Base-by-base conservation (phyloP, 306 rosid genomes). In the Glycine tomentella region DNA sequence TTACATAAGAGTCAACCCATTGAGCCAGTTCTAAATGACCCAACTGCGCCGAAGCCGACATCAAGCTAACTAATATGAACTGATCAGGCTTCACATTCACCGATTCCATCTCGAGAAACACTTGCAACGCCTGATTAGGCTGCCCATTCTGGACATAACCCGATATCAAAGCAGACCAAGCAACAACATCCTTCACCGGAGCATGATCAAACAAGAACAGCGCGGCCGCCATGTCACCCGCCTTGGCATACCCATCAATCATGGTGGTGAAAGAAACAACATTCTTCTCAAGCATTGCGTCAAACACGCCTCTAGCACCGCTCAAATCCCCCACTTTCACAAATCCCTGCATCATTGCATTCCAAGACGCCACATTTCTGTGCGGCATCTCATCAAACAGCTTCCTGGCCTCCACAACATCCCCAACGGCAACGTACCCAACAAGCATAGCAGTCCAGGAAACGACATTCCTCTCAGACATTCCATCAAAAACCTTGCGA, bases 211-310 rank as follows among this genome's bases (percentile, higher is more conserved):
- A 93, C 85, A 89, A 75, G 46, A 67, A 51, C 85, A 89, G 90
- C 1, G 97, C 88, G 0, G 93, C 74, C 2, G 50, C 86, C 98
- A 93, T 90, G 56, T 91, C 93, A 45, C 95, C 97, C 1, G 62
- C 81, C 77, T 90, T 91, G 0, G 97, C 97, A 81, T 90, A 91
- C 36, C 92, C 97, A 88, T 91, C 94, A 16, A 91, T 87, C 94
- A 93, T 84, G 3, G 91, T 88, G 0, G 98, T 88, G 56, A 82
- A 89, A 9, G 98, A 91, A 73, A 91, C 89, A 10, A 87, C 88
- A 86, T 90, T 86, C 88, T 55, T 93, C 59, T 78, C 89, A 6
- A 91, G 90, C 97, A 90, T 93, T 77, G 83, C 87, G 40, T 93
- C 90, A 82, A 91, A 91, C 46, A 87, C 50, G 40, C 70, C 84